These are phyloP conservation scores for Sporothrix globosa DNA, from an alignment of 2,329 filamentous ascomycete genomes.

Conservation along the genomic window DNA sequence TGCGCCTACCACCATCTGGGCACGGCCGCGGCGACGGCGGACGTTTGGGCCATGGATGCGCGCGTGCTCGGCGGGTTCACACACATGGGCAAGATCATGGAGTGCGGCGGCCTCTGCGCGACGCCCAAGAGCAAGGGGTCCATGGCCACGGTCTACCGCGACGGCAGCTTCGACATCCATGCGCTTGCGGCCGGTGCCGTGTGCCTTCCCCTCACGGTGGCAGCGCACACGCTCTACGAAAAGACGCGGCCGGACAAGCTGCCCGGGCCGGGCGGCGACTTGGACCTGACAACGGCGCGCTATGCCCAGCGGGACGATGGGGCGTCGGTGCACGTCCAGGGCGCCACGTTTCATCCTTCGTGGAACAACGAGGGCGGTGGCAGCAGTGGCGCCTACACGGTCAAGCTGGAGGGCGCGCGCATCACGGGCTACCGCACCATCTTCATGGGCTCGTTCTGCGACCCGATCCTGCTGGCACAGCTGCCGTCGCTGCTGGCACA, in stretches of 20 bases:
- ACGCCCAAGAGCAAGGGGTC: constrained; percentile 51
- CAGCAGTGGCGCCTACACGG: constrained; percentile 35
- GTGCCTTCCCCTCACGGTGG: constrained; percentile 54
- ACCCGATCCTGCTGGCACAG: constrained; percentile 44
- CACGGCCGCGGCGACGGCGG: neutral
- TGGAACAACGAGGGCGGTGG: too few relatives aligned
- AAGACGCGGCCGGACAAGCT: constrained; percentile 56
- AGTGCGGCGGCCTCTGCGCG: constrained; percentile 55
- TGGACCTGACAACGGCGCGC: constrained; percentile 47
- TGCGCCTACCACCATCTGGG: constrained; percentile 35
- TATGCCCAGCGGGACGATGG: constrained; percentile 50
- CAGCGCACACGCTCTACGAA: constrained; percentile 59
- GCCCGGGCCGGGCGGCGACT: constrained; percentile 53
- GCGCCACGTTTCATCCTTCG: constrained; percentile 44
- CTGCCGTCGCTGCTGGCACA: constrained; percentile 47
- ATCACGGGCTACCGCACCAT: constrained; percentile 18
- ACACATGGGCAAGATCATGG: constrained; percentile 61
- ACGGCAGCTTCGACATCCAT: constrained; percentile 52
- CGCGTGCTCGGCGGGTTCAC: constrained; percentile 44
- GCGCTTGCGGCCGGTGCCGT: constrained; percentile 46
- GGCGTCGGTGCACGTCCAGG: constrained; percentile 47
- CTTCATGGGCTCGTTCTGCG: constrained; percentile 43
- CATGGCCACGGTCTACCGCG: constrained; percentile 46
- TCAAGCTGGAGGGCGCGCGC: constrained; percentile 54
- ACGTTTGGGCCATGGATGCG: neutral